Evolutionary conservation across 192 early-diverging fungal species (phyloP).

Genomic region (Linnemannia elongata): DNA sequence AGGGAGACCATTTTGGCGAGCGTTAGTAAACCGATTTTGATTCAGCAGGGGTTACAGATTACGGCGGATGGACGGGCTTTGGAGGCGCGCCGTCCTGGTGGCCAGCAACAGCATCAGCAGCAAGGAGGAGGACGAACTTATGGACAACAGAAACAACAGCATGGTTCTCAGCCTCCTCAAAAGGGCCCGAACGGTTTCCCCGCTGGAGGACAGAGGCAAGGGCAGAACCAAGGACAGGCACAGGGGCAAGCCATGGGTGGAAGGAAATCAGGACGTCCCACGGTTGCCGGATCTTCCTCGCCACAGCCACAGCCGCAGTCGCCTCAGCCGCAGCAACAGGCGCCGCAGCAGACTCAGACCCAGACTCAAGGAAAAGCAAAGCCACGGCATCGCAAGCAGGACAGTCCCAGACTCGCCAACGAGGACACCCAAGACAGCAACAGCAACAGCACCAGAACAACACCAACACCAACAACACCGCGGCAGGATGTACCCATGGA

Average conservation of each 20-base stretch:
- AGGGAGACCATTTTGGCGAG: slow-evolving; percentile 7
- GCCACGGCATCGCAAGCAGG: slow-evolving; percentile 4
- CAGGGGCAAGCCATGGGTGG: neutral
- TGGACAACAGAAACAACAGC: neutral
- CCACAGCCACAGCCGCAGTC: neutral
- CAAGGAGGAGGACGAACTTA: neutral
- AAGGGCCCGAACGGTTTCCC: neutral
- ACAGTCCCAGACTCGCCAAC: slow-evolving; percentile 12
- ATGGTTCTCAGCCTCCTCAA: neutral
- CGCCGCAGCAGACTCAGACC: neutral
- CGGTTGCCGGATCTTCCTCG: neutral
- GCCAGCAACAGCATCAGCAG: neutral
- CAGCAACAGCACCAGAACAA: slow-evolving; percentile 2
- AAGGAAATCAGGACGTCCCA: neutral
- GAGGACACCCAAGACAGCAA: neutral
- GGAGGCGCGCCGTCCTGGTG: neutral
- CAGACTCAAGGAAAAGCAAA: neutral
- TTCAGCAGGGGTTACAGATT: slow-evolving; percentile 10
- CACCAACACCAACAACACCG: neutral
- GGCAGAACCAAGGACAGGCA: neutral
- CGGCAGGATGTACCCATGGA: neutral
- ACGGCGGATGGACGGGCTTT: slow-evolving; percentile 19
- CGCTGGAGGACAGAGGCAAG: neutral
- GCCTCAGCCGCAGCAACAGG: slow-evolving; percentile 20
- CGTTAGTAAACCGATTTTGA: slow-evolving; percentile 33